Conservation (phyloP, 2,329 filamentous ascomycete species). For the Xylaria sp. region DNA sequence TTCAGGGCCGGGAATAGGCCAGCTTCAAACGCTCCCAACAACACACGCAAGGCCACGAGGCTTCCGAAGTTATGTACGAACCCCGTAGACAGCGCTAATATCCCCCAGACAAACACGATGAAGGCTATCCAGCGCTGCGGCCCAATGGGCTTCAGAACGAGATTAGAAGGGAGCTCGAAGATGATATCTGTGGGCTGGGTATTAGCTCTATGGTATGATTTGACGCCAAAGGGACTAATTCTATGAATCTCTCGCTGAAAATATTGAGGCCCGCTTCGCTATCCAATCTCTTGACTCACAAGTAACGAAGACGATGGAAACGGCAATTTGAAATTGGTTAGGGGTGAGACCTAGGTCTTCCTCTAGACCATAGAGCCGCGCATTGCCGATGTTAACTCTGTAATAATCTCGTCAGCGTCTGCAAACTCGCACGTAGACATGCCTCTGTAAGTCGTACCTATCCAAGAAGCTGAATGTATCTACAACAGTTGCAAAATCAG, state of each 20-base stretch:
- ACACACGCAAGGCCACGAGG: constrained; percentile 74
- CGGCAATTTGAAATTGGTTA: constrained; percentile 76
- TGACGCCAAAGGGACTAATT: background rate
- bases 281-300: constrained; percentile 54
- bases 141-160: constrained; percentile 71
- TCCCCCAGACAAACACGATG: constrained; percentile 73
- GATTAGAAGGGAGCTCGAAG: constrained; percentile 73
- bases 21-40: constrained; percentile 69
- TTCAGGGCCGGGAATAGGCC: constrained; percentile 47
- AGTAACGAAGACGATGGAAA: constrained; percentile 75
- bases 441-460: constrained; percentile 57
- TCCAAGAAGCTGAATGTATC: constrained; percentile 81
- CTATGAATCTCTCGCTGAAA: background rate
- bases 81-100: constrained; percentile 76
- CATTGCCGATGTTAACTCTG: constrained; percentile 79
- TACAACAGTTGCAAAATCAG: constrained; percentile 24
- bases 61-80: constrained; percentile 72
- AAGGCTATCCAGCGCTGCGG: constrained; percentile 73
- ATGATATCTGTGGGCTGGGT: constrained; percentile 51
- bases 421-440: background rate
- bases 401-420: constrained; percentile 17
- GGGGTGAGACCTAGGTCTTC: constrained; percentile 68
- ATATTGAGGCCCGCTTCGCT: background rate
- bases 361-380: constrained; percentile 72
- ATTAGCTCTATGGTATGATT: background rate